Percentiles rank a stretch among this genome's conserved stretches.
These are phyloP conservation scores for Penicillium waksmanii DNA, from an alignment of 495 filamentous ascomycete species.

Conservation along the genomic window DNA sequence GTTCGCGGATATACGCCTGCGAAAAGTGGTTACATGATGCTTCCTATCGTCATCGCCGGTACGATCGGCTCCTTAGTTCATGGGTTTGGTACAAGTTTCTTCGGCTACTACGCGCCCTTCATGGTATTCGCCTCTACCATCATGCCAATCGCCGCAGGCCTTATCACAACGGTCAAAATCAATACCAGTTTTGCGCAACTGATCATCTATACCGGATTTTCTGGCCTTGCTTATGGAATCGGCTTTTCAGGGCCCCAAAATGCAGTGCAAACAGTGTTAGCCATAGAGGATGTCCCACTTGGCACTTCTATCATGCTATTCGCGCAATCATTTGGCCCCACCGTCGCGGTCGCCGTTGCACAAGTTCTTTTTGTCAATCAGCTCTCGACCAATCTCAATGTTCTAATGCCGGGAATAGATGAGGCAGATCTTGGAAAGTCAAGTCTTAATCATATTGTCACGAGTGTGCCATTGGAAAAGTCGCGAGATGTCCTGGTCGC, in stretches of 20 bases:
- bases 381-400: conserved; percentile 43
- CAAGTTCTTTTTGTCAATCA: conserved; percentile 56
- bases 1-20: conserved; percentile 46
- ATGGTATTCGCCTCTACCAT: conserved; percentile 51
- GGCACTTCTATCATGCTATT: conserved; percentile 65
- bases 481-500: conserved; percentile 46
- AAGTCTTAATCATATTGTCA: conserved; percentile 36
- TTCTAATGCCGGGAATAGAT: conserved; percentile 41
- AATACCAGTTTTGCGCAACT: conserved; percentile 49
- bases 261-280: conserved; percentile 61
- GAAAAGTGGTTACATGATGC: conserved; percentile 39
- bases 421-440: conserved; percentile 45
- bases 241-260: conserved; percentile 49
- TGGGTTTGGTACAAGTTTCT: conserved; percentile 52
- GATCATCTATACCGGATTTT: conserved; percentile 62
- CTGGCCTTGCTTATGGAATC: conserved; percentile 63
- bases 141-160: conserved; percentile 61
- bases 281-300: conserved; percentile 27
- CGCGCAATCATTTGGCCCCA: conserved; percentile 62
- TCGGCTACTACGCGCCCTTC: conserved; percentile 67
- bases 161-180: conserved; percentile 57
- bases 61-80: conserved; percentile 54
- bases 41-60: conserved; percentile 53
- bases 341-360: conserved; percentile 58
- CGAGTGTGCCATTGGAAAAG: conserved; percentile 42